phyloP scores from a whole-genome alignment of 2,329 filamentous ascomycete species.

The Cytospora leucostoma region DNA sequence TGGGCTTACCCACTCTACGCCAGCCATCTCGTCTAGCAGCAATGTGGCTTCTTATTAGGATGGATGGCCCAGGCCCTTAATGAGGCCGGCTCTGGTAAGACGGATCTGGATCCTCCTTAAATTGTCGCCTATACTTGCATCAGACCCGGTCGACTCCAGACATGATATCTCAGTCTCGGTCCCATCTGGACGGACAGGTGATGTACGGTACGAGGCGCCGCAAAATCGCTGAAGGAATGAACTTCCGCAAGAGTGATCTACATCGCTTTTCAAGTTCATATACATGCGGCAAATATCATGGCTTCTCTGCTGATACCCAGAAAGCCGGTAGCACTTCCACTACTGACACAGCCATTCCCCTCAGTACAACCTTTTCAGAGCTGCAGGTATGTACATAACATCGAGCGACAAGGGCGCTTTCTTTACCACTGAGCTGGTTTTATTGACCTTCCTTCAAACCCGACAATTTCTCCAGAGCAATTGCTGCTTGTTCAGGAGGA shows the following conservation, averaged over 20 bases:
- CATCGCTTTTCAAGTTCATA: conserved; percentile 10
- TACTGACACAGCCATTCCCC: conserved; percentile 7
- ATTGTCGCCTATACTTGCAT: neutral
- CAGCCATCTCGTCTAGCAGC: conserved; percentile 18
- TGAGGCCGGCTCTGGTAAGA: conserved; percentile 5
- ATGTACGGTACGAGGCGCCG: too few species aligned
- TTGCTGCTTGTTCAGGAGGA: conserved; percentile 40
- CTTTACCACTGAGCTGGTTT: conserved; percentile 42
- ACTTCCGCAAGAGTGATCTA: conserved; percentile 3
- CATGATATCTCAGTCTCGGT: neutral
- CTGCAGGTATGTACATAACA: conserved; percentile 48
- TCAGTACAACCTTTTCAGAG: conserved; percentile 31
- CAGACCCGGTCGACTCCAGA: neutral
- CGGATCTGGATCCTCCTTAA: neutral
- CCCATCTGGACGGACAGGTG: neutral
- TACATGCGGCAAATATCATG: conserved; percentile 1
- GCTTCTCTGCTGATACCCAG: neutral
- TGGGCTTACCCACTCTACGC: conserved; percentile 17
- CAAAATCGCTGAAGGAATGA: neutral
- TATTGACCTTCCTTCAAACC: conserved; percentile 47
- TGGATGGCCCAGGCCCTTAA: neutral
- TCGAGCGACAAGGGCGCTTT: conserved; percentile 50
- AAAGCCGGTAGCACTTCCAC: neutral
- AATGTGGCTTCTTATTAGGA: conserved; percentile 16
- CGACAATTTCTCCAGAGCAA: conserved; percentile 47